Conservation (phyloP, 2,329 filamentous ascomycete genomes). For the Daldinia sp. region DNA sequence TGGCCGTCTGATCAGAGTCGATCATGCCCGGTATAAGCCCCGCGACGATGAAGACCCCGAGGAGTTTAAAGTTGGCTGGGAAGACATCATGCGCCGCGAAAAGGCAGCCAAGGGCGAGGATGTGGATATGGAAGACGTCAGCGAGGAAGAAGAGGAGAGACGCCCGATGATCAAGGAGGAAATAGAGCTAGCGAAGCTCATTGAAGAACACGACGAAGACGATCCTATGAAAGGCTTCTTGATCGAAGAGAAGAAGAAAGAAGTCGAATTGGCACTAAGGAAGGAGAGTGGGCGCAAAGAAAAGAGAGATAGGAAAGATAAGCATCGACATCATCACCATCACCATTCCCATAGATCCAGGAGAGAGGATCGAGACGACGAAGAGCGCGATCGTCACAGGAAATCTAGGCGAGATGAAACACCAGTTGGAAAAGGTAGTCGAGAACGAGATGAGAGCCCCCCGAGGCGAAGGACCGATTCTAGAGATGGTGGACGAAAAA, state of each 20-base stretch:
- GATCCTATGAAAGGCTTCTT: slow-evolving; percentile 97
- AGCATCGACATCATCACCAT: slow-evolving; percentile 51
- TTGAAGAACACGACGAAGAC: slow-evolving; percentile 87
- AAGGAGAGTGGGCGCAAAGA: slow-evolving; percentile 60
- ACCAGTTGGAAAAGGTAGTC: slow-evolving; percentile 17
- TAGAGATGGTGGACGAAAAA: slow-evolving; percentile 45
- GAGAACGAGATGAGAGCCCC: slow-evolving; percentile 43
- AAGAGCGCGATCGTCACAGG: slow-evolving; percentile 40
- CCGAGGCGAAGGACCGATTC: slow-evolving; percentile 41
- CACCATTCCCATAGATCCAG: slow-evolving; percentile 51
- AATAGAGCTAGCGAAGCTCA: slow-evolving; percentile 76
- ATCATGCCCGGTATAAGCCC: slow-evolving; percentile 91
- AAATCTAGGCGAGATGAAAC: slow-evolving; percentile 52
- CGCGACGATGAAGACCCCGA: slow-evolving; percentile 78
- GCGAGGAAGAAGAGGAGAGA: slow-evolving; percentile 46
- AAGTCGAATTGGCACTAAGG: slow-evolving; percentile 76
- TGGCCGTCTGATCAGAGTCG: slow-evolving; percentile 83
- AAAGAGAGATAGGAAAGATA: slow-evolving; percentile 57
- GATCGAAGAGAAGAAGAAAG: slow-evolving; percentile 89
- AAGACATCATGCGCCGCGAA: slow-evolving; percentile 64
- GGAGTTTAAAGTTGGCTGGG: slow-evolving; percentile 66
- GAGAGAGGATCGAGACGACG: slow-evolving; percentile 41
- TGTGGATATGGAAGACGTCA: slow-evolving; percentile 39
- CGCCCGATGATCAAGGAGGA: slow-evolving; percentile 82
- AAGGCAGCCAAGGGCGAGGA: slow-evolving; percentile 51